These are phyloP conservation scores for Aspergillus sp. DNA, from an alignment of 2,329 filamentous ascomycete species.

Conservation along the genomic window DNA sequence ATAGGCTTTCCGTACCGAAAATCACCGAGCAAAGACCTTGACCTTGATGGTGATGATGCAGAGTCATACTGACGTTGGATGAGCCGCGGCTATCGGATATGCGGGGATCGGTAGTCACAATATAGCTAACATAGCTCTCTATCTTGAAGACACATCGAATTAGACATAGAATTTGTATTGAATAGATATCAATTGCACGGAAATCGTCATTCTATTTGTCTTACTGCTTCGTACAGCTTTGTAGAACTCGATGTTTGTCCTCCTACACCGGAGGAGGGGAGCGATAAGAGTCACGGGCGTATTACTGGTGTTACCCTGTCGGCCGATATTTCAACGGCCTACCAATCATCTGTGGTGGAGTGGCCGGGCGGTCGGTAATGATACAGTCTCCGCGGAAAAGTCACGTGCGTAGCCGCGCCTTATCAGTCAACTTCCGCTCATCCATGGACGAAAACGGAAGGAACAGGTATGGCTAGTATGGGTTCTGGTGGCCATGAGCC, in stretches of 20 bases:
- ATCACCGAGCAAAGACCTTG: not conserved
- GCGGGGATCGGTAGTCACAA: not conserved
- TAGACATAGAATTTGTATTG: not conserved
- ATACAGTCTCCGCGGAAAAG: conserved; percentile 12
- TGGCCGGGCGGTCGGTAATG: too few species aligned
- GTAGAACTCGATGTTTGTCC: too few species aligned
- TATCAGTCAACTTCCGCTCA: conserved; percentile 11
- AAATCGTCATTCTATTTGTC: too few species aligned
- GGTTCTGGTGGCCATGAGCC: conserved; percentile 10
- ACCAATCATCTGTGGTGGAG: too few species aligned
- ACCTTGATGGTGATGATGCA: not conserved
- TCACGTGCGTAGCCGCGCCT: conserved; percentile 7
- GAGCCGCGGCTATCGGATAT: not conserved
- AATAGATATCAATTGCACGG: too few species aligned
- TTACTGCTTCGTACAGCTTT: too few species aligned
- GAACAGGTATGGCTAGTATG: not conserved
- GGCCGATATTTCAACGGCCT: not conserved
- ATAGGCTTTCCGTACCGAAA: not conserved
- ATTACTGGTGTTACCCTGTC: not conserved
- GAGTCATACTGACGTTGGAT: not conserved
- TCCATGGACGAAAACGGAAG: conserved; percentile 3
- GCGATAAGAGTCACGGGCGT: too few species aligned
- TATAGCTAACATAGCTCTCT: not conserved
- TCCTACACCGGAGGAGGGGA: not conserved
- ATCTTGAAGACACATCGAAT: not conserved